Conservation (phyloP, 345 rosid genomes). For the Geranium brycei region DNA sequence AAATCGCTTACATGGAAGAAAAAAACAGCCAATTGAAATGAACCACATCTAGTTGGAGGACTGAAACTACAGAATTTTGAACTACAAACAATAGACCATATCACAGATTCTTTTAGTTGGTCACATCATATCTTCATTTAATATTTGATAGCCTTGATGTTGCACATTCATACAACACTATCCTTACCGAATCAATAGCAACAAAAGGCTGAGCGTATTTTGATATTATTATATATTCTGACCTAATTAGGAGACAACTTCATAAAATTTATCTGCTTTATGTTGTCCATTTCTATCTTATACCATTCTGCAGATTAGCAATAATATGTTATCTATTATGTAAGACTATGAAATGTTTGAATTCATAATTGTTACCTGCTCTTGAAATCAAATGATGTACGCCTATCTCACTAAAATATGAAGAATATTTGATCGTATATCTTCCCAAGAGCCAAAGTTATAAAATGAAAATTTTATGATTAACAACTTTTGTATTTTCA, state of each 20-base stretch:
- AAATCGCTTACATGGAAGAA: constrained; percentile 3
- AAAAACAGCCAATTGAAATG: neutral
- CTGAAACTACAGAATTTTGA: neutral
- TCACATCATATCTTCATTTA: neutral
- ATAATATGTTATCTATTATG: too few relatives aligned
- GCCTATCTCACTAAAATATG: neutral
- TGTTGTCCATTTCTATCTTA: neutral
- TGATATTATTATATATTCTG: too few relatives aligned
- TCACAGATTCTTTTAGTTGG: neutral
- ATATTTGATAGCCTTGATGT: neutral
- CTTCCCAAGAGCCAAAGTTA: too few relatives aligned
- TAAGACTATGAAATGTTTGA: neutral
- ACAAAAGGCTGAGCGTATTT: neutral
- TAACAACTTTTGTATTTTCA: too few relatives aligned
- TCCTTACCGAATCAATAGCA: neutral
- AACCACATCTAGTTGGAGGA: neutral
- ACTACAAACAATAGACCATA: neutral
- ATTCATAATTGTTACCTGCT: too few relatives aligned
- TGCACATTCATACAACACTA: neutral
- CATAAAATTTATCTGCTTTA: too few relatives aligned
- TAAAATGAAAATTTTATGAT: too few relatives aligned
- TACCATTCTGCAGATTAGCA: neutral
- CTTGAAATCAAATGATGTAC: neutral
- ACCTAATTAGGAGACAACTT: too few relatives aligned
- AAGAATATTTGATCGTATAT: too few relatives aligned